phyloP scores from a whole-genome alignment of 139 green algal species.

The Chlorella sorokiniana region DNA sequence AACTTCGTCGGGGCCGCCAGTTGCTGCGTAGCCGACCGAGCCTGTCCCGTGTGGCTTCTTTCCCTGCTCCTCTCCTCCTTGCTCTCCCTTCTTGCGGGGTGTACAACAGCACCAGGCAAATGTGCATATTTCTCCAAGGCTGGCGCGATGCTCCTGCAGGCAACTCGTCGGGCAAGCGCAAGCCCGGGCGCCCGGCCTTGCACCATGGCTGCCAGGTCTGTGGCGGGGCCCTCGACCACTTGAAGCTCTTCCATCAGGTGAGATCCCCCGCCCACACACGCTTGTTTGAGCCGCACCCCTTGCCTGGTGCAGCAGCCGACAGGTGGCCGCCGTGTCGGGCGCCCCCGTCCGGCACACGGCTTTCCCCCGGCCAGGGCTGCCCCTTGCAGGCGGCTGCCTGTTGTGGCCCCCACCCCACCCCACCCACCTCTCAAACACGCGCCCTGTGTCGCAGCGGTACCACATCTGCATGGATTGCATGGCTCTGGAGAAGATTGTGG shows the following conservation, averaged over 20 bases:
- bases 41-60: too few species aligned
- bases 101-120: too few species aligned
- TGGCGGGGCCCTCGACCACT: background rate
- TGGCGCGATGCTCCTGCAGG: background rate
- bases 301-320: background rate
- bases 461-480: slow-evolving; percentile 10
- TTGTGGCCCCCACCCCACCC: too few species aligned
- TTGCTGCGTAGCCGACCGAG: too few species aligned
- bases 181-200: background rate
- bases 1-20: too few species aligned
- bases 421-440: background rate
- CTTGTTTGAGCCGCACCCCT: background rate
- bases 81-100: too few species aligned
- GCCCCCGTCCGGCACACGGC: background rate
- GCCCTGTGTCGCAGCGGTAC: background rate
- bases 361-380: background rate
- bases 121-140: too few species aligned
- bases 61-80: too few species aligned
- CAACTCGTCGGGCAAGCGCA: background rate
- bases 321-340: background rate
- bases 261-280: too few species aligned
- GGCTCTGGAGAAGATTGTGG: background rate
- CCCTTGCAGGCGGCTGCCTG: background rate
- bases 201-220: slow-evolving; percentile 3
- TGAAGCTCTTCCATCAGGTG: slow-evolving; percentile 4